Conservation (phyloP, 2,329 filamentous ascomycete genomes). For the Penicillium polonicum region DNA sequence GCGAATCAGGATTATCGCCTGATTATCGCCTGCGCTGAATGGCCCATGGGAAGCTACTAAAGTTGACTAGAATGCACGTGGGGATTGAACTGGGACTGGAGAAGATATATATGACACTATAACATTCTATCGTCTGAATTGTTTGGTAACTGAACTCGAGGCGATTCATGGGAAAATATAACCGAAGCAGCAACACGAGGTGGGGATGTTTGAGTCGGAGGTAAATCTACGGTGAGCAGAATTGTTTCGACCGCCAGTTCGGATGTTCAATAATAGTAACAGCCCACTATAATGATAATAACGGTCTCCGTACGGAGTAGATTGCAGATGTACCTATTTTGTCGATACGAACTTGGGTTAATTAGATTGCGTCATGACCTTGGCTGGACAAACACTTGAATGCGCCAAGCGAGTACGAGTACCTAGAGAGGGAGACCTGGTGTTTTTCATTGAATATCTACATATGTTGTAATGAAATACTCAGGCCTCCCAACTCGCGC, state of each 20-base stretch:
- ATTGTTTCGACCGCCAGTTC: constrained; percentile 5
- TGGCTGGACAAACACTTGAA: not conserved
- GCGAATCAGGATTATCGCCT: constrained; percentile 5
- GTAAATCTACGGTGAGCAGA: constrained; percentile 5
- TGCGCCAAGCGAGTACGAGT: not conserved
- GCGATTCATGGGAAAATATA: not conserved
- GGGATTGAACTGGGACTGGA: not conserved
- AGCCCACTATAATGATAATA: not conserved
- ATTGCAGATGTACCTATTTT: not conserved
- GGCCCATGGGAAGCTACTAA: constrained; percentile 8
- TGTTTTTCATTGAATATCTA: not conserved
- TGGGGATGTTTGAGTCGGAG: not conserved
- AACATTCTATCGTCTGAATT: not conserved
- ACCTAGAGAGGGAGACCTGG: not conserved
- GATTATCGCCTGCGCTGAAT: constrained; percentile 10
- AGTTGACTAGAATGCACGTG: constrained; percentile 11
- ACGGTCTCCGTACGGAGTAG: not conserved
- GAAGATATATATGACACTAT: not conserved
- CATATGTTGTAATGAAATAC: not conserved
- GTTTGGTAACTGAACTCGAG: not conserved
- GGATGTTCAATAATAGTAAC: constrained; percentile 2
- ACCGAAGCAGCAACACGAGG: not conserved
- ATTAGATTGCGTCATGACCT: not conserved
- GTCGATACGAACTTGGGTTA: not conserved
- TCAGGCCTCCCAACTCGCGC: not conserved